Evolutionary conservation across 768 basidiomycete genomes (phyloP).

Genomic region (Steccherinum ochraceum): DNA sequence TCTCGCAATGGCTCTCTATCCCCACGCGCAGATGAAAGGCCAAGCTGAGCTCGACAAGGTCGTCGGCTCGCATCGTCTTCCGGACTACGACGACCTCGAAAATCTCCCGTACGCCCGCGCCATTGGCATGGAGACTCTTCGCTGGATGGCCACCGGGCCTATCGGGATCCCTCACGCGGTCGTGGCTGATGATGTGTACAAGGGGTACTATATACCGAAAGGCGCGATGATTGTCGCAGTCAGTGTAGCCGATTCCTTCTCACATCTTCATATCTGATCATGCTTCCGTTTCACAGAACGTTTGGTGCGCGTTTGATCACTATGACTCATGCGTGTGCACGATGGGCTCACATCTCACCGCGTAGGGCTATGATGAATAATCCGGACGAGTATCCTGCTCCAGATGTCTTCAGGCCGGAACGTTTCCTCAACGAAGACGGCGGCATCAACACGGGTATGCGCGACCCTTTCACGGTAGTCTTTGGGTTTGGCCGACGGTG

Average conservation of each 20-base stretch:
- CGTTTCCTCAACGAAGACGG: conserved; percentile 31
- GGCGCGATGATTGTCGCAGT: conserved; percentile 10
- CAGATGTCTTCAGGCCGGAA: conserved; percentile 44
- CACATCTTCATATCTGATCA: no score
- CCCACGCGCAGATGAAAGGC: conserved; percentile 4
- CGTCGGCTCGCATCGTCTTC: conserved; percentile 2
- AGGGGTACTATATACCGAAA: conserved; percentile 16
- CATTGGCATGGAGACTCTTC: conserved; percentile 3
- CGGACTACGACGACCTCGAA: conserved; percentile 1
- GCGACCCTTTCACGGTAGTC: neutral
- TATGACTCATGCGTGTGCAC: neutral
- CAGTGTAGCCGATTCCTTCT: no score
- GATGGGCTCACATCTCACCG: no score
- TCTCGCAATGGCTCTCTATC: conserved; percentile 4
- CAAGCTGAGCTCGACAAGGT: conserved; percentile 3
- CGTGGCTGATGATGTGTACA: conserved; percentile 14
- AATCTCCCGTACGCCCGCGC: conserved; percentile 1
- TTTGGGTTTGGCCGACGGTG: conserved; percentile 8
- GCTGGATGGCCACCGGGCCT: no score
- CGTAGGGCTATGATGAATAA: conserved; percentile 20
- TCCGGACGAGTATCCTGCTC: conserved; percentile 38
- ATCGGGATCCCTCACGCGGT: conserved; percentile 11
- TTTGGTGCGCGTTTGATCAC: neutral
- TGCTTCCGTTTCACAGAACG: neutral
- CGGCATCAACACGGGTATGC: neutral